Base-by-base conservation (phyloP, 169 alveolate species). In the Amoebophrya sp. region DNA sequence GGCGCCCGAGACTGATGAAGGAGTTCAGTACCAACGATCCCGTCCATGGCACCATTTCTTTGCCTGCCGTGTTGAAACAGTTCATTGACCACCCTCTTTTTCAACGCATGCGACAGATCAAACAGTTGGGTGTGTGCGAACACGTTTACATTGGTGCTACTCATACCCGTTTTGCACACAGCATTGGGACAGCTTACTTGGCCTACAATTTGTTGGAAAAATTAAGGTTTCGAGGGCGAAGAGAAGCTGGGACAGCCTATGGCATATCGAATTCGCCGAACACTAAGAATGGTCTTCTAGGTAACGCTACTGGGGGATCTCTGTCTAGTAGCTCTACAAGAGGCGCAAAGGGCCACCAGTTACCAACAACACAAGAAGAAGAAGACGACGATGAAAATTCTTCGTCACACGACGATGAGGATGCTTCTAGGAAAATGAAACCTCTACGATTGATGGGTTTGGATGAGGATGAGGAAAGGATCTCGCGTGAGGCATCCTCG, bases 51-150 rank as follows among this genome's bases (percentile, higher is more conserved):
- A n/a, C 41, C 41, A 77, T 77, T 3, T 0, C 2, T 6, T 41
- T 77, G 6, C 89, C 89, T 24, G 0, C 0, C 40, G 0, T 77
- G 41, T 0, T 77, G 89, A 77, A 77, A n/a, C 2, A 24, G 41
- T 24, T 77, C 23, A 33, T 77, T 3, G 89, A 77, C 89, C 39
- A 24, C 41, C 14, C 10, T 0, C 39, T 77, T n/a, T 77, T 77
- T 24, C 89, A 77, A 41, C 89, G 89, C n/a, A 77, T 77, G 89
- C 39, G 89, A 41, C 89, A 77, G 89, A 77, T 77, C 89, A 77
- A 77, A n/a, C 89, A 77, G 89, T 41, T 77, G 10, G 89, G 89
- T 24, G n/a, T 77, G 38, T n/a, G 41, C 41, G 41, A 77, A 24
- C 18, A 33, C 39, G 89, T 77, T 39, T 77, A 77, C 89, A 24